phyloP scores from a whole-genome alignment of 2,329 filamentous ascomycete species.

The Colletotrichum somersetense region DNA sequence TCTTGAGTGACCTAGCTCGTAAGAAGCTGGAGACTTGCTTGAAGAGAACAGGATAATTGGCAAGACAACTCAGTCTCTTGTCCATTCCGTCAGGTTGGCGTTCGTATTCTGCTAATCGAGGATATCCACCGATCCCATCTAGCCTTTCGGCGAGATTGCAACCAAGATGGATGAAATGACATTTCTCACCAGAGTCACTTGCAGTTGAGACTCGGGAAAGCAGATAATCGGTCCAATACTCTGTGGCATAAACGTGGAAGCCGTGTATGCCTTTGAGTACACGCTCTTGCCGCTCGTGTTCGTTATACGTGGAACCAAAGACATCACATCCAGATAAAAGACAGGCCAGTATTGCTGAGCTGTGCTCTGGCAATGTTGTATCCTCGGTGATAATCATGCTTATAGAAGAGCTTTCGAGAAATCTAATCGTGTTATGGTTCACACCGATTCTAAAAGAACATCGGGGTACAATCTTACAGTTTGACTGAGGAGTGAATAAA shows the following conservation, averaged over 20 bases:
- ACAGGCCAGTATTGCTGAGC: background rate
- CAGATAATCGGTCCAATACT: background rate
- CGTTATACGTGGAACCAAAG: background rate
- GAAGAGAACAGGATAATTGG: background rate
- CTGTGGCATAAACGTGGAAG: background rate
- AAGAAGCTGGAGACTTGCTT: background rate
- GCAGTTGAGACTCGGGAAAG: background rate
- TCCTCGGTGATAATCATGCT: background rate
- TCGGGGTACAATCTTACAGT: background rate
- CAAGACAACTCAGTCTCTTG: background rate
- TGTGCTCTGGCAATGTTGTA: background rate
- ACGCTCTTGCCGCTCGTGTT: background rate
- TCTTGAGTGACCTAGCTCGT: background rate
- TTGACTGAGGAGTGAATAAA: background rate
- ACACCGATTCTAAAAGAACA: background rate
- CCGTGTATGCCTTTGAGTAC: background rate
- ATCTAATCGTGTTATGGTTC: background rate
- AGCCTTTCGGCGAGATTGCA: background rate
- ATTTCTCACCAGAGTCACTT: background rate
- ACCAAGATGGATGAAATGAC: background rate
- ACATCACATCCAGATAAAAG: background rate
- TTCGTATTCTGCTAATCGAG: background rate
- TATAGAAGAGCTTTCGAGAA: background rate
- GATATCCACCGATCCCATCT: background rate
- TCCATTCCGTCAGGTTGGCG: background rate